These are phyloP conservation scores for Yarrowia sp. DNA, from an alignment of 805 yeast species.

Conservation along the genomic window DNA sequence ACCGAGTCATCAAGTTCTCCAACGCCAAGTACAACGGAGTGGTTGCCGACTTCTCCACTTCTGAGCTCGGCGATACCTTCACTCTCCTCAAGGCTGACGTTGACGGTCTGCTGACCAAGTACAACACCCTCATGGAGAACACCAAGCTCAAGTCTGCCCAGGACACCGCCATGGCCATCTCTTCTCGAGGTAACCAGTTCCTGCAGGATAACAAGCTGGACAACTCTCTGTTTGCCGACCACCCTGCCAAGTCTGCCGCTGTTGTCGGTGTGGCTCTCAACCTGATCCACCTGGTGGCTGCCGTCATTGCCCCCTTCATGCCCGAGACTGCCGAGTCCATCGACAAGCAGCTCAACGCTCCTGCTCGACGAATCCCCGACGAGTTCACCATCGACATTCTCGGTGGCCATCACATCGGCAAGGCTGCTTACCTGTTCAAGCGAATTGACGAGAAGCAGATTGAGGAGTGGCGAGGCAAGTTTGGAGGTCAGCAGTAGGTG, in stretches of 20 bases:
- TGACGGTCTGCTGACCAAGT: slow-evolving; percentile 64
- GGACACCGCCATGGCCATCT: slow-evolving; percentile 87
- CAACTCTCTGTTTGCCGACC: slow-evolving; percentile 76
- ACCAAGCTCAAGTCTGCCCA: slow-evolving; percentile 82
- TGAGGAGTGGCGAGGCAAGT: slow-evolving; percentile 83
- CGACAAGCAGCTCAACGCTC: slow-evolving; percentile 80
- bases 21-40: slow-evolving; percentile 92
- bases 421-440: slow-evolving; percentile 88
- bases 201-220: slow-evolving; percentile 96
- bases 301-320: slow-evolving; percentile 85
- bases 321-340: slow-evolving; percentile 81
- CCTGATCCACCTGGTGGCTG: slow-evolving; percentile 82
- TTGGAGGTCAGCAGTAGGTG: slow-evolving; percentile 64
- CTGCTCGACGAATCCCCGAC: slow-evolving; percentile 78
- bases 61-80: slow-evolving; percentile 56
- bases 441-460: slow-evolving; percentile 91
- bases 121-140: slow-evolving; percentile 75
- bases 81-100: slow-evolving; percentile 60
- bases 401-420: slow-evolving; percentile 86
- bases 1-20: slow-evolving; percentile 88
- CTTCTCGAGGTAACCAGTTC: slow-evolving; percentile 93
- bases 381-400: slow-evolving; percentile 69
- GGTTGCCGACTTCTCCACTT: slow-evolving; percentile 68
- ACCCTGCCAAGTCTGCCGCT: slow-evolving; percentile 84
- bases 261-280: slow-evolving; percentile 92